Evolutionary conservation across 768 basidiomycete genomes (phyloP), one percentile per base, ranked within the genome.

Genomic region (Trametes cingulata): DNA sequence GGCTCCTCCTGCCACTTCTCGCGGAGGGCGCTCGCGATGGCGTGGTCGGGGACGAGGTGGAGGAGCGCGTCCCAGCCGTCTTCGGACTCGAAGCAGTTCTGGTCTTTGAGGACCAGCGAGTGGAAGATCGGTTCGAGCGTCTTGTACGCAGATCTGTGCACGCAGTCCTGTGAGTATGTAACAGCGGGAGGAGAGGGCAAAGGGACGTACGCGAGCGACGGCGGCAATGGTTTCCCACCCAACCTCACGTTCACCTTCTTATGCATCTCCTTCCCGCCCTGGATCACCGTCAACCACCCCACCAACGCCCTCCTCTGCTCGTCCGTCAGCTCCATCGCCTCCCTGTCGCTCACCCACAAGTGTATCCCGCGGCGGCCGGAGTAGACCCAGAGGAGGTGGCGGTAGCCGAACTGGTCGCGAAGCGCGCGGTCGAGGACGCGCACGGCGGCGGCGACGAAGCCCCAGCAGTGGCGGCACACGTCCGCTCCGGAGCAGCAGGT

Each of bases 331-430:
- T 82, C 86, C 79, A 98, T 82, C 2, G 96, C 97, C 56, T 88
- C 84, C 36, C 82, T 76, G 73, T 99, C 97, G 2, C 91, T 93
- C 63, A 99, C 86, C 97, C 97, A 99, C 72, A 94, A 81, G 79
- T 99, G 97, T 65, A 99, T 99, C 53, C 97, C 97, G 75, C 97
- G 90, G 36, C 97, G 89, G 58, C 97, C 97, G 8, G 97, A 98
- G 74, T 98, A 99, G 29, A 98, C 95, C 96, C 96, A 99, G 12
- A 99, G 79, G 27, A 98, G 82, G 68, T 93, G 87, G 46, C 82
- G 76, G 74, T 90, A 99, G 7, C 95, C 95, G 72, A 96, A 98
- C 65, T 97, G 91, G 17, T 94, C 86, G 24, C 91, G 82, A 50
- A 99, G 82, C 9, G 84, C 80, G 13, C 76, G 69, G 72, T 98